Evolutionary conservation across 352 stramenopile genomes (phyloP), one percentile per base, ranked within the genome.

Genomic region (Phytophthora chlamydospora): DNA sequence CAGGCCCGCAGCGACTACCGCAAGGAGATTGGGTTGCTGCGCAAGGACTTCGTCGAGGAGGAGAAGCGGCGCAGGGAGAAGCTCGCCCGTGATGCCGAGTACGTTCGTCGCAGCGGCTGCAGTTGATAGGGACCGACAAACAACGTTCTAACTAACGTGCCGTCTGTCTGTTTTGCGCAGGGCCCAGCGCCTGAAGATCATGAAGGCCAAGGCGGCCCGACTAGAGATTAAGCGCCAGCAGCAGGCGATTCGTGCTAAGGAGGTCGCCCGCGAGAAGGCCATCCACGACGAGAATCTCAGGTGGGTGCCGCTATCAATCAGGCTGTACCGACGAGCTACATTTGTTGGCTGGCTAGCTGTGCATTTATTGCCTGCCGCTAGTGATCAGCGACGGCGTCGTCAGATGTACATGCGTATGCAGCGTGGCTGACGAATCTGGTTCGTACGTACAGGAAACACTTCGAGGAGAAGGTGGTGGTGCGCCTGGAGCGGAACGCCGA

Each of bases 211-310:
- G 78, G 84, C 86, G 9, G 83, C 84, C 44, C 83, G 86, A 65
- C 79, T 95, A 76, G 84, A 90, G 61, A 89, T 93, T 63, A 95
- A 95, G 78, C 84, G 83, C 21, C 84, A 95, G 71, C 80, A 93
- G 68, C 84, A 95, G 72, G 84, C 74, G 19, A 89, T 93, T 43
- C 84, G 86, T 40, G 86, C 86, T 38, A 79, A 85, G 66, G 86
- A 95, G 58, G 84, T 95, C 6, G 84, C 78, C 55, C 77, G 75
- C 29, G 86, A 95, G 73, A 92, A 92, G 68, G 78, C 76, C 36
- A 68, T 82, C 29, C 84, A 95, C 66, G 84, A 91, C 32, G 86
- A 89, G 66, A 76, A 87, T 51, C 81, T 93, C 62, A 82, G 79
- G 74, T 84, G 49, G 45, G 75, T 78, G 9, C 24, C 19, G 0